Base-by-base conservation (phyloP, 345 rosid genomes). In the Lenwebbia sp. region DNA sequence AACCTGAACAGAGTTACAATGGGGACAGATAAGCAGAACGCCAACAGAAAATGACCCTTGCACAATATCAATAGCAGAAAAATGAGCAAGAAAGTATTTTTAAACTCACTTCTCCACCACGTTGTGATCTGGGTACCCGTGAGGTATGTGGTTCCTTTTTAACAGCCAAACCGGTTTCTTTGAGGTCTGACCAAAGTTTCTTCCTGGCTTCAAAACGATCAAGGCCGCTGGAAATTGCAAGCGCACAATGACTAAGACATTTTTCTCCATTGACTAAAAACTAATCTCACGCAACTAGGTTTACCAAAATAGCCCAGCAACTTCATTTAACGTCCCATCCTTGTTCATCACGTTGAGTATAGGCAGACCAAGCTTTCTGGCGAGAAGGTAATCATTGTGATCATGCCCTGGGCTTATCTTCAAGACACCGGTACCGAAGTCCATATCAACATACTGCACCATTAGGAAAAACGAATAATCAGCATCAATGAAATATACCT, bases 341-440 rank as follows among this genome's bases (percentile, higher is more conserved):
- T 95, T 97, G 89, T 97, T 97, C 99, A 95, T 97, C 88, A 95
- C 96, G 88, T 96, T 97, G 89, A 97, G 94, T 86, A 97, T 95
- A 40, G 99, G 99, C 84, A 97, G 98, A 87, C 99, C 99, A 84
- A 95, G 93, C 93, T 96, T 97, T 88, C 98, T 93, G 86, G 99
- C 99, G 83, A 97, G 96, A 91, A 95, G 93, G 87, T 97, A 97
- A 90, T 97, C 99, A 83, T 93, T 97, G 88, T 97, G 99, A 93
- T 97, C 98, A 86, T 97, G 99, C 82, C 98, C 99, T 49, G 99
- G 99, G 87, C 99, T 97, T 94, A 97, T 95, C 94, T 97, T 97
- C 91, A 97, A 92, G 60, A 95, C 98, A 85, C 99, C 99, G 84
- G 99, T 97, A 90, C 99, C 99, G 90, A 97, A 96, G 85, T 97